Evolutionary conservation across 169 alveolate genomes (phyloP).

Genomic region (Plasmodium reichenowi): DNA sequence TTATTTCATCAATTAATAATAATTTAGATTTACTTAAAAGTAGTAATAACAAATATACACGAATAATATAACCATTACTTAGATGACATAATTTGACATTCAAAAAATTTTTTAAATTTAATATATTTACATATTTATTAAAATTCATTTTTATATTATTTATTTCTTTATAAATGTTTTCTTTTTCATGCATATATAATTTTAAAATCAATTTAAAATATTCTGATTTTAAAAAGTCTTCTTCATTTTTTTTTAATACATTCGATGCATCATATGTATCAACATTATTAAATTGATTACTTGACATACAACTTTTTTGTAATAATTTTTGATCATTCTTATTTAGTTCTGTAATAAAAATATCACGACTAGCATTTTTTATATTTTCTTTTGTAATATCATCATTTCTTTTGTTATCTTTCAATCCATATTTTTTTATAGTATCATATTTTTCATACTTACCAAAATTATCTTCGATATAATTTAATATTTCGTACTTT

Average conservation of each 20-base stretch:
- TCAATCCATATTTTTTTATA: background rate
- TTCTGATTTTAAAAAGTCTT: conserved; percentile 26
- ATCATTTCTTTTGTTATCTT: background rate
- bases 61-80: conserved; percentile 85
- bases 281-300: background rate
- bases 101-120: conserved; percentile 77
- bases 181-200: conserved; percentile 59
- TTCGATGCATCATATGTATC: background rate
- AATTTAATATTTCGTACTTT: conserved; percentile 39
- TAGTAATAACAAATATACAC: conserved; percentile 77
- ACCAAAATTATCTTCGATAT: conserved; percentile 44
- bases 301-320: background rate
- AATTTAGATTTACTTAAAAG: conserved; percentile 79
- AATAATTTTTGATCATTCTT: background rate
- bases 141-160: conserved; percentile 63
- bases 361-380: background rate
- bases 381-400: background rate
- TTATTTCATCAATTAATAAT: conserved; percentile 84
- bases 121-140: conserved; percentile 75
- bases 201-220: conserved; percentile 25
- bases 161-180: conserved; percentile 51
- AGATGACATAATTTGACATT: conserved; percentile 73
- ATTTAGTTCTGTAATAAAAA: background rate
- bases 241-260: background rate
- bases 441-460: background rate